Evolutionary conservation across 345 rosid genomes (phyloP).

Genomic region (Lepidium aucheri): DNA sequence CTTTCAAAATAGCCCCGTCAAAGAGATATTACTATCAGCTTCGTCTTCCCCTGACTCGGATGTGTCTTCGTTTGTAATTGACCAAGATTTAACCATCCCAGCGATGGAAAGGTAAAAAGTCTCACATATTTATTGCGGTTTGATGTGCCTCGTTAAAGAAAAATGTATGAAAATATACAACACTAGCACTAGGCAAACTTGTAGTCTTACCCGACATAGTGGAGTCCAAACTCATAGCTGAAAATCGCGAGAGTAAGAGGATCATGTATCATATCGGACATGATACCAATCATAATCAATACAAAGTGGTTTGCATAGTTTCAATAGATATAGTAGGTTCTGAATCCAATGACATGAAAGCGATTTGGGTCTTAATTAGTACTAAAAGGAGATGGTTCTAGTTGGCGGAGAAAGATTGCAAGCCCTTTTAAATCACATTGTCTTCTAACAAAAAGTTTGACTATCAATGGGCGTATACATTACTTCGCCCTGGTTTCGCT

Average conservation of each 20-base stretch:
- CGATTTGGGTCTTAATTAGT: conserved; percentile 12
- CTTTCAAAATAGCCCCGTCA: not conserved
- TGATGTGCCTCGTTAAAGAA: not conserved
- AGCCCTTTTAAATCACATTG: not conserved
- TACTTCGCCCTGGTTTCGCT: not conserved
- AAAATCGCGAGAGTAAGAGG: no score
- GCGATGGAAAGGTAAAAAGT: not conserved
- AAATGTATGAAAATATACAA: not conserved
- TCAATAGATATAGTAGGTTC: no score
- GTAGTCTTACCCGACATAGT: conserved; percentile 14
- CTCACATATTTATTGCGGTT: conserved; percentile 2
- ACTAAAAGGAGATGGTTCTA: not conserved
- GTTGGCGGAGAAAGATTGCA: conserved; percentile 4
- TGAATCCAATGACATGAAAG: not conserved
- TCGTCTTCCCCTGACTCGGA: not conserved
- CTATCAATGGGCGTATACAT: not conserved
- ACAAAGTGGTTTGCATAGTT: conserved; percentile 8
- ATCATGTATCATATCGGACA: not conserved
- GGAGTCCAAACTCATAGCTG: not conserved
- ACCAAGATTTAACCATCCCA: not conserved
- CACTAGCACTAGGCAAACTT: conserved; percentile 3
- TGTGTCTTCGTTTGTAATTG: not conserved
- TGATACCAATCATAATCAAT: not conserved
- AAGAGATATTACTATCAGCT: not conserved
- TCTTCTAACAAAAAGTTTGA: not conserved